Conservation (phyloP, 2,329 filamentous ascomycete species). For the Trichophyton benhamiae region DNA sequence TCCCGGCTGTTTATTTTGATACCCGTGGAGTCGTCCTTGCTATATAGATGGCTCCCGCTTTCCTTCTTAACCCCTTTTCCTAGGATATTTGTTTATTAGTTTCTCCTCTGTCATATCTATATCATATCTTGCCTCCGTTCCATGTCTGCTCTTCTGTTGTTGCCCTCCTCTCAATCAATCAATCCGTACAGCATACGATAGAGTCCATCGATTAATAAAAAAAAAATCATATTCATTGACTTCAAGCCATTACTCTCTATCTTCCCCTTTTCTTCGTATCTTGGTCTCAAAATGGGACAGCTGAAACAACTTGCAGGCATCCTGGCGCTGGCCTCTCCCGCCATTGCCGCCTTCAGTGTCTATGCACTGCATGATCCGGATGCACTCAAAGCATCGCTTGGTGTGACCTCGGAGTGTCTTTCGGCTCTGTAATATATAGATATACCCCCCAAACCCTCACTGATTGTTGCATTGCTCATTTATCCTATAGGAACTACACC, state of each 20-base stretch:
- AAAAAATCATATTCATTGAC: not conserved
- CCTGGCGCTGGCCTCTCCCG: slow-evolving; percentile 3
- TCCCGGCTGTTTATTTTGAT: not conserved
- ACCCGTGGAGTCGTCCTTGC: not conserved
- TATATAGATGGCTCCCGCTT: not conserved
- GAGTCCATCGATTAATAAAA: not conserved
- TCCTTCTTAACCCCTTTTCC: not conserved
- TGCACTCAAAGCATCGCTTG: slow-evolving; percentile 9
- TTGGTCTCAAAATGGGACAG: not conserved
- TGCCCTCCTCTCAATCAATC: not conserved
- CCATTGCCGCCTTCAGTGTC: slow-evolving; percentile 12
- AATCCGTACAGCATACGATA: not conserved
- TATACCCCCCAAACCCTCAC: not conserved
- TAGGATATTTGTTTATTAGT: not conserved
- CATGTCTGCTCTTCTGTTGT: not conserved
- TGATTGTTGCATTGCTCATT: not conserved
- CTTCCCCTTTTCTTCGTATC: not conserved
- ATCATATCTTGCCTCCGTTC: too few species aligned
- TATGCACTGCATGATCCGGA: slow-evolving; percentile 13
- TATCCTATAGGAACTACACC: slow-evolving; percentile 11
- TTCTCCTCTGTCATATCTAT: not conserved
- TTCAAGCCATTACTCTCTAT: not conserved
- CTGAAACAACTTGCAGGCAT: not conserved
- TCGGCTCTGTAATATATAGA: slow-evolving; percentile 10
- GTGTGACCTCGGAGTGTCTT: slow-evolving; percentile 11